Base-by-base conservation (phyloP, 140 eudicot species). In the Flaveria floridana region DNA sequence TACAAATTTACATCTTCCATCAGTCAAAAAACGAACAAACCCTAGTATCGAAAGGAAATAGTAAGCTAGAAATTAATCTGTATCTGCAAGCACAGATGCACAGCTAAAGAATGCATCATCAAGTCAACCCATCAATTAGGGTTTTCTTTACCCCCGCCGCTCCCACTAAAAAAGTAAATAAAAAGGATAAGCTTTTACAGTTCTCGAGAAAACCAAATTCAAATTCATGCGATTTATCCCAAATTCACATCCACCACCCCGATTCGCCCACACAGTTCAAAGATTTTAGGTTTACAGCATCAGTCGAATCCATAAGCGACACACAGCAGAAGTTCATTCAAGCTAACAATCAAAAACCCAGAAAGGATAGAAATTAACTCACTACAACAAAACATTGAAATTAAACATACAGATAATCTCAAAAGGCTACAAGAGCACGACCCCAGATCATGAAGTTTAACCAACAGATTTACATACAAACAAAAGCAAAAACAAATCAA, bases 81-180 rank as follows among this genome's bases (percentile, higher is more conserved):
- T 53, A 56, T 21, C 57, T 42, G 50, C 41, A 52, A 53, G 19
- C 69, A 51, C 72, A 52, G 68, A 64, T 25, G 20, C 14, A 51
- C 41, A 71, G 51, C 68, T 37, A 72, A 63, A 72, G 64, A 63
- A 69, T 42, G 39, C 28, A 46, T 58, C 52, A 78, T 61, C 65
- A 70, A 65, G 78, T 79, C 82, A 72, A 72, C 74, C 26, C 57
- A 64, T 48, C 68, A 72, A 79, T 79, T 79, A 79, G 82, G 82
- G 78, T 79, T 79, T 72, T 53, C 13, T 53, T 34, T 64, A 16
- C 15, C 82, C 56, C 47, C 50, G 71, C 68, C 78, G 78, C 82
- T 64, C 82, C 82, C 74, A 74, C 74, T 72, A 56, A 77, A 77
- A 70, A 44, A 51, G 71, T 59, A 78, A 61, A 78, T 59, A 58